Evolutionary conservation across 164 flowering plant species (phyloP), one percentile per base, ranked within the genome.

Genomic region (Vitis cinerea): DNA sequence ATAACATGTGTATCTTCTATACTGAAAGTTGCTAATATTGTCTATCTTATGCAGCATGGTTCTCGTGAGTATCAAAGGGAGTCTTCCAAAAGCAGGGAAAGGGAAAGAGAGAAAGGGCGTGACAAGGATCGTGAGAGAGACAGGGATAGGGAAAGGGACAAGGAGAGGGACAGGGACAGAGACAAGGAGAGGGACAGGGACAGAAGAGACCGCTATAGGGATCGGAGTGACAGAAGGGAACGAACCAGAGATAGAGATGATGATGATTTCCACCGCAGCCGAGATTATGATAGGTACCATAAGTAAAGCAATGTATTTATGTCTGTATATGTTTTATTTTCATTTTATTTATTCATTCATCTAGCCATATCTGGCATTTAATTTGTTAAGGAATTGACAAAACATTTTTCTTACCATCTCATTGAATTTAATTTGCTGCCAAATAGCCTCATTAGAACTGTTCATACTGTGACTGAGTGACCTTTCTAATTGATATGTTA

Each of bases 221-320:
- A 63, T 15, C 56, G 78, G 9, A 76, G 86, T 83, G 94, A 89
- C 47, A 82, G 90, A 75, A 82, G 87, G 75, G 94, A 87, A 48
- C 69, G 88, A 16, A 87, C 83, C 11, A 79, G 89, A 65, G 93
- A 82, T 59, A 82, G 86, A 67, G 88, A 81, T 61, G 88, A 85
- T 49, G 91, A 86, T 81, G 93, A 88, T 69, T 71, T 74, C 74
- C 74, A 76, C 63, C 78, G 88, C 8, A 85, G 84, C 70, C 82
- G 91, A 67, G 90, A 87, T 49, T 71, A 72, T 79, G 97, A 92
- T 53, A 89, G 91, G 97, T 89, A 74, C 75, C 30, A 16, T 11
- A 30, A 47, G 2, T 23, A 15, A 14, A n/a, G 44, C 3, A 5
- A 17, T 27, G 13, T 58, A 4, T 59, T 44, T 10, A 17, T 65